phyloP scores from a whole-genome alignment of 192 early-diverging fungal genomes.

The Chytriomyces sp. region DNA sequence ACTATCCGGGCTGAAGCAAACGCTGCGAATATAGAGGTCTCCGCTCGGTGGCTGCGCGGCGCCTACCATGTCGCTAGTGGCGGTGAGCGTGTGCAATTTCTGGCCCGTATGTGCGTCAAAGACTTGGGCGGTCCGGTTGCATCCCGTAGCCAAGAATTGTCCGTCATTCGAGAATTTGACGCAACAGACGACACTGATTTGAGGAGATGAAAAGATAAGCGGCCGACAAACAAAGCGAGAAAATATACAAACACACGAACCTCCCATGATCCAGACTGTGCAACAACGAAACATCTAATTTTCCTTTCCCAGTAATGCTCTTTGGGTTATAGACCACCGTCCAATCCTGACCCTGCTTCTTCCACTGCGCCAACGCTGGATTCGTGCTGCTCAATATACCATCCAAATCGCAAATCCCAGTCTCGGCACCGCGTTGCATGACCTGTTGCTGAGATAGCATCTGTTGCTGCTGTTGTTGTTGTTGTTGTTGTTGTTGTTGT shows the following conservation, averaged over 20 bases:
- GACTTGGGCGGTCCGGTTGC: conserved; percentile 86
- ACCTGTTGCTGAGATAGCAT: conserved; percentile 8
- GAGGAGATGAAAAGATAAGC: neutral
- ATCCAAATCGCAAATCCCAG: conserved; percentile 73
- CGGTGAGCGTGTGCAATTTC: conserved; percentile 29
- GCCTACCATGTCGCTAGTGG: neutral
- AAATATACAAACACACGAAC: conserved; percentile 25
- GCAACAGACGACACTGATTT: conserved; percentile 90
- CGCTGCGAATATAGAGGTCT: conserved; percentile 95
- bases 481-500: conserved; percentile 7
- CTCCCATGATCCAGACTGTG: conserved; percentile 62
- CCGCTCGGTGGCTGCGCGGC: conserved; percentile 30
- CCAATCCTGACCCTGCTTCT: conserved; percentile 86
- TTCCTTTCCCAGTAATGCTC: conserved; percentile 25
- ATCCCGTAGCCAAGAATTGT: conserved; percentile 88
- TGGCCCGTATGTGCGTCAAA: conserved; percentile 80
- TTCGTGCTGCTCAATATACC: conserved; percentile 63
- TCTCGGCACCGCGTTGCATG: conserved; percentile 5
- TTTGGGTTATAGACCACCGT: conserved; percentile 68
- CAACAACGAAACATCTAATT: conserved; percentile 41
- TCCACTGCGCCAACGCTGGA: conserved; percentile 58
- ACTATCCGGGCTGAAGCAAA: conserved; percentile 93
- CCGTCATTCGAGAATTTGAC: conserved; percentile 95
- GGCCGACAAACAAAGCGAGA: conserved; percentile 2
- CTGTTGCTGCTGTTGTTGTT: conserved; percentile 18